Evolutionary conservation across 2,329 filamentous ascomycete species (phyloP).

Genomic region (Colletotrichum destructivum): DNA sequence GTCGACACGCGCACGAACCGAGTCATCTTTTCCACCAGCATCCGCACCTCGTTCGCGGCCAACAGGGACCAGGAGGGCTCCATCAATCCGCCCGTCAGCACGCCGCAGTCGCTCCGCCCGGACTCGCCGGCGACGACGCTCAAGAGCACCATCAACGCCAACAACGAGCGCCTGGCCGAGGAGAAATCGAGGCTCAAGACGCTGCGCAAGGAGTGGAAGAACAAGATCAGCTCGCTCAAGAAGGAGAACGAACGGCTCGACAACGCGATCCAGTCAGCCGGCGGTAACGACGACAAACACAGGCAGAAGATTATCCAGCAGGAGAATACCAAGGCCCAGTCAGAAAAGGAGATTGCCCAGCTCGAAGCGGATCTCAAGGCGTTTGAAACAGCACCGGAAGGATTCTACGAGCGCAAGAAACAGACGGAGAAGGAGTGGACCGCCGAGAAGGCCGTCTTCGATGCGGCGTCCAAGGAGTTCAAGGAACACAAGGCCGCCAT

Average conservation of each 20-base stretch:
- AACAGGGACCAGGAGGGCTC: conserved; percentile 57
- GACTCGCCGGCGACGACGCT: conserved; percentile 84
- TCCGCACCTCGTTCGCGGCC: conserved; percentile 74
- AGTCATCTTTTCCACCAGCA: conserved; percentile 79
- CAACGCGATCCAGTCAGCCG: conserved; percentile 76
- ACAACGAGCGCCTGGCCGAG: conserved; percentile 79
- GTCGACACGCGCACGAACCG: conserved; percentile 76
- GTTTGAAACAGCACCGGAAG: conserved; percentile 74
- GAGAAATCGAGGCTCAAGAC: conserved; percentile 79
- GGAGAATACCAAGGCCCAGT: conserved; percentile 79
- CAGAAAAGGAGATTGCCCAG: conserved; percentile 69
- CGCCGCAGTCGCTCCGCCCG: conserved; percentile 76
- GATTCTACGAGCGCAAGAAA: conserved; percentile 72
- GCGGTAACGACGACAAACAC: conserved; percentile 82
- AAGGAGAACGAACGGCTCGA: conserved; percentile 82
- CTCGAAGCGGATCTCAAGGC: conserved; percentile 74
- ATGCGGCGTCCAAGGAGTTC: conserved; percentile 68
- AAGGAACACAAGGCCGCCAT: conserved; percentile 73
- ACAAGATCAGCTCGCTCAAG: conserved; percentile 75
- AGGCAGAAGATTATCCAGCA: conserved; percentile 83
- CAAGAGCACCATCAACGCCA: conserved; percentile 81
- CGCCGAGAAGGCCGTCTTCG: conserved; percentile 72
- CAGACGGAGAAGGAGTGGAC: conserved; percentile 67
- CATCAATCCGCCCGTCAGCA: conserved; percentile 52
- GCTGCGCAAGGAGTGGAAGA: conserved; percentile 82